Evolutionary conservation across 2,329 filamentous ascomycete species (phyloP).

Genomic region (Penicillium sclerotigenum): DNA sequence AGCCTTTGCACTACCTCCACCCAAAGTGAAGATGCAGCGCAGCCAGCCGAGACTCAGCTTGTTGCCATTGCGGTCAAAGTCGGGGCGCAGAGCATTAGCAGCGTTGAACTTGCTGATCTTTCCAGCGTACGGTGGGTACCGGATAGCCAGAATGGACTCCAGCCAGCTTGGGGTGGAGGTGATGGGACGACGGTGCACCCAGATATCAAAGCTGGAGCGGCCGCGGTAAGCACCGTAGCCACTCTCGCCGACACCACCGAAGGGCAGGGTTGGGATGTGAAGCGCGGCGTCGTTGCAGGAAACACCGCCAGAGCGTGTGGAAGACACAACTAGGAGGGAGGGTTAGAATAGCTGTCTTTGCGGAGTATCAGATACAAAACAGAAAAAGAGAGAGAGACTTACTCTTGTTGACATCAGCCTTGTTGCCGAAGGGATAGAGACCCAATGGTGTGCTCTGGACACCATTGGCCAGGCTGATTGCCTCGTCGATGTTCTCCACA

Average conservation of each 20-base stretch:
- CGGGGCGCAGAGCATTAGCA: conserved; percentile 53
- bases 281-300: conserved; percentile 59
- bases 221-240: conserved; percentile 77
- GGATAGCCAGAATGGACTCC: conserved; percentile 54
- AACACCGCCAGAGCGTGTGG: conserved; percentile 66
- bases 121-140: conserved; percentile 60
- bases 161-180: conserved; percentile 61
- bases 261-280: conserved; percentile 70
- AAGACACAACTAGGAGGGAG: conserved; percentile 52
- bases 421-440: conserved; percentile 80
- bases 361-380: neutral
- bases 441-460: conserved; percentile 81
- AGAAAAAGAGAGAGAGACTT: conserved; percentile 27
- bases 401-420: conserved; percentile 73
- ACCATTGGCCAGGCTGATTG: conserved; percentile 74
- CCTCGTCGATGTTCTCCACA: conserved; percentile 76
- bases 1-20: conserved; percentile 39
- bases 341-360: neutral
- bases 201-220: conserved; percentile 63
- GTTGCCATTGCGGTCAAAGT: conserved; percentile 59
- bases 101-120: conserved; percentile 53
- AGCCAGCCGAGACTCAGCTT: conserved; percentile 41
- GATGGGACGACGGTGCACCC: conserved; percentile 59
- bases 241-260: conserved; percentile 79
- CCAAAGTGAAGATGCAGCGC: conserved; percentile 40